Evolutionary conservation across 106 monocot genomes (phyloP).

Genomic region (Allium cepa): DNA sequence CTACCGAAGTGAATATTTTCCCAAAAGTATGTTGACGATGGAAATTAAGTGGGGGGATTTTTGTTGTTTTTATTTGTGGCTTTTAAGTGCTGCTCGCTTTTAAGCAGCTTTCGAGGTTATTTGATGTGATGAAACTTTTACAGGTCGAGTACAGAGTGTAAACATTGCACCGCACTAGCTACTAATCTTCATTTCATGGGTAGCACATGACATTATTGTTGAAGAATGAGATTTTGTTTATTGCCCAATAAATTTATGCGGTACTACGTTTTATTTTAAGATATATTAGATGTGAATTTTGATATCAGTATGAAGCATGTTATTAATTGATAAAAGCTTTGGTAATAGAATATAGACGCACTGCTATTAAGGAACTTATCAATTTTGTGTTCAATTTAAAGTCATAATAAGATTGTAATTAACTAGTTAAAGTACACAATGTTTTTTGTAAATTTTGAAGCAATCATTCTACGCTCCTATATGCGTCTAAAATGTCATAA

Average conservation of each 20-base stretch:
- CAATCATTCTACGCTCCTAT: no score
- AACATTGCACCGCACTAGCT: not conserved
- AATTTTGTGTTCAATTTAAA: no score
- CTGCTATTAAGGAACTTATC: no score
- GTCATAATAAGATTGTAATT: no score
- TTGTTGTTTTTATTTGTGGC: not conserved
- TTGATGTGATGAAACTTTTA: slow-evolving; percentile 3
- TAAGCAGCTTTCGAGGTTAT: not conserved
- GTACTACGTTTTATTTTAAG: no score
- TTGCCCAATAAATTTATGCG: not conserved
- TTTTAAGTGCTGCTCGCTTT: not conserved
- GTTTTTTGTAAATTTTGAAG: no score
- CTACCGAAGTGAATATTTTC: not conserved
- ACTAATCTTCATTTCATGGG: slow-evolving; percentile 1
- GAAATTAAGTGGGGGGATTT: not conserved
- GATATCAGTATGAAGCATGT: no score
- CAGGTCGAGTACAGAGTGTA: not conserved
- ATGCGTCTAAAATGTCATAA: no score
- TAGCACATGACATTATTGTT: slow-evolving; percentile 1
- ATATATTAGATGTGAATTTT: no score
- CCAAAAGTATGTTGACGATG: not conserved
- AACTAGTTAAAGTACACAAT: no score
- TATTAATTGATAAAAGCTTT: no score
- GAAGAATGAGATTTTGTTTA: slow-evolving; percentile 1
- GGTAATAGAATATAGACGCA: no score